Base-by-base conservation (phyloP, 73 alveolate species). In the Paramecium sexaurelia region DNA sequence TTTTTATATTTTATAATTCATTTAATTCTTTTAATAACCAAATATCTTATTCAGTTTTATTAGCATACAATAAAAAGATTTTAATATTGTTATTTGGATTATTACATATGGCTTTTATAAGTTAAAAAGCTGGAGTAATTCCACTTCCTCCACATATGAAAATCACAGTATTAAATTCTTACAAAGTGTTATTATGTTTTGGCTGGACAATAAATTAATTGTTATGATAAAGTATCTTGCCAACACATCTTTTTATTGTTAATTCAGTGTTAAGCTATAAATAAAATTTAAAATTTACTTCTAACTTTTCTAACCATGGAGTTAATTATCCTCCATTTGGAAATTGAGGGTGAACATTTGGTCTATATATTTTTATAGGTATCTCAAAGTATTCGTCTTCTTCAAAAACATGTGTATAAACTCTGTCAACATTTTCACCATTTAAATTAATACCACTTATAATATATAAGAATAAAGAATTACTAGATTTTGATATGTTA, bases 141-240 rank as follows among this genome's bases (percentile, higher is more conserved):
- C 98, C 98, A 51, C 95, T 95, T 5, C 98, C 98, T 39, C 98
- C 98, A 32, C 97, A 96, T 6, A 94, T 91, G 95, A 94, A 84
- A 11, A 95, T 92, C 33, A 95, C 93, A 3, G 55, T 66, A 1
- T 67, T 75, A 33, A 88, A 88, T n/a, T 36, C 19, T 29, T 7
- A 39, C 40, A 24, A 37, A 20, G 41, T 29, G n/a, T 69, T 69
- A 68, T 68, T 82, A 43, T 26, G 7, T 69, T 88, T 88, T 22
- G 98, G 98, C 41, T 95, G 95, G 37, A 91, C 93, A 91, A 95
- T 92, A 22, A 55, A 78, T 45, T 41, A 20, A 20, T 40, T 26
- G 7, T 78, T 22, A 9, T 40, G 43, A 78, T 78, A 78, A 19
- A 40, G 43, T 15, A 78, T 8, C 6, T 78, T 78, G 6, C 90